Percentiles rank a stretch among this genome's conserved stretches.
Conservation (phyloP, 2,329 filamentous ascomycete species). For the Diaporthe sp. region DNA sequence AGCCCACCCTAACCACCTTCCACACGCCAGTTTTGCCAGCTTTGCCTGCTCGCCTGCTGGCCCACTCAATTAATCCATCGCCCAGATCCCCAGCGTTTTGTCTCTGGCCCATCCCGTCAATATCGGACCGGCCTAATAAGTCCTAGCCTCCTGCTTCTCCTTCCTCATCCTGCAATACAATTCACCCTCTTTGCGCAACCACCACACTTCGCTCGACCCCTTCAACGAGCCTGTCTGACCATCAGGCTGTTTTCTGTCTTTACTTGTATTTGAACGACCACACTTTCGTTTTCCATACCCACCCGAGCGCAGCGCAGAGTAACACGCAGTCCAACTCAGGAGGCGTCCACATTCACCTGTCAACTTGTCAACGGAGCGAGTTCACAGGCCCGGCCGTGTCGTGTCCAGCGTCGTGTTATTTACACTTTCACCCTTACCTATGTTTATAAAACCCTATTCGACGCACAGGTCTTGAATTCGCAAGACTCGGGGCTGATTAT, state of each 20-base stretch:
- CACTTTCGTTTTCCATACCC: neutral
- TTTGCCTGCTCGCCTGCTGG: neutral
- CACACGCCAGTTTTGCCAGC: conserved; percentile 5
- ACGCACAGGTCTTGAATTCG: conserved; percentile 6
- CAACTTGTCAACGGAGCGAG: neutral
- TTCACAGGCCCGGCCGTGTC: neutral
- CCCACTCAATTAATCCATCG: conserved; percentile 20
- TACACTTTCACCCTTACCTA: conserved; percentile 7
- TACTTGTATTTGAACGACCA: conserved; percentile 23
- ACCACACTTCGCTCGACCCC: neutral
- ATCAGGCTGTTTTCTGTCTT: conserved; percentile 15
- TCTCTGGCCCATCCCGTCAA: conserved; percentile 21
- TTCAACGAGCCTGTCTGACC: conserved; percentile 16
- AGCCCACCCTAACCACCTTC: conserved; percentile 28
- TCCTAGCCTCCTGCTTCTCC: conserved; percentile 21
- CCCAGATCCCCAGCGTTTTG: conserved; percentile 29
- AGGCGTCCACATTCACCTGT: neutral
- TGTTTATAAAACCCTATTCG: conserved; percentile 4
- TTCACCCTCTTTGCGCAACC: conserved; percentile 2
- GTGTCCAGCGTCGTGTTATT: neutral
- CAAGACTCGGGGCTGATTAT: conserved; percentile 33
- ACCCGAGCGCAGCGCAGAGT: neutral
- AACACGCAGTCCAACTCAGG: conserved; percentile 8
- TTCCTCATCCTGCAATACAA: neutral
- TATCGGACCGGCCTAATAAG: conserved; percentile 31